Evolutionary conservation across 2,329 filamentous ascomycete genomes (phyloP).

Genomic region (Penicillium hesseltinei): DNA sequence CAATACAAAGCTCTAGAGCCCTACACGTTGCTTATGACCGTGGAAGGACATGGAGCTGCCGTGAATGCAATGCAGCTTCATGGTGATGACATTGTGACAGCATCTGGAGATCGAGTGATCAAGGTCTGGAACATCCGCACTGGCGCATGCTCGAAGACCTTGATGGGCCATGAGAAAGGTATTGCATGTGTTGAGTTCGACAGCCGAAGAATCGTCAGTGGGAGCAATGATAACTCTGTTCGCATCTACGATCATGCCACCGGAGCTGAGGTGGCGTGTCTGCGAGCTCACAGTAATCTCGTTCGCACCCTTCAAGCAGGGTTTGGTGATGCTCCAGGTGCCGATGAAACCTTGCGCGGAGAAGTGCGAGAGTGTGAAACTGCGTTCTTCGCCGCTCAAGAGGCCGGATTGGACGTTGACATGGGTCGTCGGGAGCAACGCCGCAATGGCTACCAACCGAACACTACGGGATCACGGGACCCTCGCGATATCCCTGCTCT

Average conservation of each 20-base stretch:
- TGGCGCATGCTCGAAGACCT: conserved; percentile 71
- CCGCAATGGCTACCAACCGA: conserved; percentile 53
- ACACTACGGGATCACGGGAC: conserved; percentile 67
- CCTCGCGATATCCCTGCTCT: conserved; percentile 72
- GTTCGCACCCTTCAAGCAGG: conserved; percentile 94
- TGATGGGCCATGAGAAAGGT: conserved; percentile 86
- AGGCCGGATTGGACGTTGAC: conserved; percentile 44
- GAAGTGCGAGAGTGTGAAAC: conserved; percentile 72
- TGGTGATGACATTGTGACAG: conserved; percentile 83
- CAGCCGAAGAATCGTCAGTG: conserved; percentile 86
- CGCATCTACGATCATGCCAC: conserved; percentile 89
- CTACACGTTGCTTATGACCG: conserved; percentile 72
- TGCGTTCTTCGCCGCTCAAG: conserved; percentile 64
- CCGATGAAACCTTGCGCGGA: conserved; percentile 68
- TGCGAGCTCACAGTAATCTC: conserved; percentile 76
- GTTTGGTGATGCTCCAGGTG: conserved; percentile 84
- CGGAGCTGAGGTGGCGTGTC: conserved; percentile 82
- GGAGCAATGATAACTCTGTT: conserved; percentile 93
- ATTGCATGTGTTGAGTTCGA: conserved; percentile 98
- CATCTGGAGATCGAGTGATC: conserved; percentile 88
- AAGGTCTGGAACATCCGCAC: conserved; percentile 92
- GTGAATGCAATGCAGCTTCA: conserved; percentile 95
- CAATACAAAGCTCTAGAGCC: conserved; percentile 53
- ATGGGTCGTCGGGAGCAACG: conserved; percentile 48
- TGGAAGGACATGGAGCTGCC: conserved; percentile 83